Evolutionary conservation across 306 rosid species (phyloP).

Genomic region (Chamaecrista fasciculata): DNA sequence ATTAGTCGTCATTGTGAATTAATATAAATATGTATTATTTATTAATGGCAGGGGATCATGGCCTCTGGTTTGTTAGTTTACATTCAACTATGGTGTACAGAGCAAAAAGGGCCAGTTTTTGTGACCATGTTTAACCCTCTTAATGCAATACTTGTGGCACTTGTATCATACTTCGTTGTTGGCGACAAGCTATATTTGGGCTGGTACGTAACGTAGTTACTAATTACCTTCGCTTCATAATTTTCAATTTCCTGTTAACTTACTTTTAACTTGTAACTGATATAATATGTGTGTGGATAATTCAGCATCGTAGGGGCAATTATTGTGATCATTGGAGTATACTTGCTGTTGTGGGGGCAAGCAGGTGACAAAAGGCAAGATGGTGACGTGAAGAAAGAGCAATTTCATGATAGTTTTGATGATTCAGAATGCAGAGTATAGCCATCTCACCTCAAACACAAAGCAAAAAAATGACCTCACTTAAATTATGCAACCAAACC

Average conservation of each 20-base stretch:
- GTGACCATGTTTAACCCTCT: slow-evolving; percentile 77
- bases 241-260: background rate
- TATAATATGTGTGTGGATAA: background rate
- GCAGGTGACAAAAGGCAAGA: slow-evolving; percentile 46
- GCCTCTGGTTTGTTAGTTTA: slow-evolving; percentile 47
- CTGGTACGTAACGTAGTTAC: too few species aligned
- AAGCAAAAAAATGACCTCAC: too few species aligned
- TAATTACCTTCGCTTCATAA: background rate
- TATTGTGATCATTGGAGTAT: slow-evolving; percentile 61
- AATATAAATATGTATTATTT: background rate
- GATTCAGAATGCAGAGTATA: too few species aligned
- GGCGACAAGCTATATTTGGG: slow-evolving; percentile 75
- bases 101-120: slow-evolving; percentile 78
- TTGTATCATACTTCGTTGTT: slow-evolving; percentile 65
- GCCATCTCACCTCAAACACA: too few species aligned
- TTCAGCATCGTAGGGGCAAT: slow-evolving; percentile 69
- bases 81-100: slow-evolving; percentile 76
- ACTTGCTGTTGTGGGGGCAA: slow-evolving; percentile 79
- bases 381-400: too few species aligned
- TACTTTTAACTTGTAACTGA: background rate
- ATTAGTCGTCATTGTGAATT: background rate
- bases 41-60: slow-evolving; percentile 59
- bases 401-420: too few species aligned
- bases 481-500: too few species aligned
- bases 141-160: slow-evolving; percentile 52